Base-by-base conservation (phyloP, 768 basidiomycete species). In the Xerocomus potaroensis region DNA sequence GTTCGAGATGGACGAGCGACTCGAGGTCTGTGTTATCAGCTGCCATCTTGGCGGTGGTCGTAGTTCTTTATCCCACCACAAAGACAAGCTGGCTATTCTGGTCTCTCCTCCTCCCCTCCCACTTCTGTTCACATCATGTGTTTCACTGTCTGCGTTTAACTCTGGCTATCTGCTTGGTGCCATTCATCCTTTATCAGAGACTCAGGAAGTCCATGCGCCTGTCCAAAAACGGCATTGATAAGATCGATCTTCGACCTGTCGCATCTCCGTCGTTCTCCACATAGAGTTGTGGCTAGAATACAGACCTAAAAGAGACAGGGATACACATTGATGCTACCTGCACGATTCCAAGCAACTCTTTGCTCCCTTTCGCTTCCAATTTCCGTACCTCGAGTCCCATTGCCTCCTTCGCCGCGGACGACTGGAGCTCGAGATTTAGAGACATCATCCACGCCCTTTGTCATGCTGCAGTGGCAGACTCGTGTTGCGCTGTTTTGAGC, bases 391-490 rank as follows among this genome's bases (percentile, higher is more conserved):
- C 96, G 15, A 94, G 76, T 49, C 98, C 95, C 47, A 98, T 87
- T 12, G 78, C 82, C 64, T 83, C 88, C 76, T 95, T 96, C 24
- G 85, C 76, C 0, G 87, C 92, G 2, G 91, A 79, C 0, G 89
- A 89, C 64, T 98, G 95, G 5, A 99, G 76, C 64, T 91, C 96
- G 65, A 96, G 77, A 65, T 97, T 98, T 43, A 96, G 73, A 37
- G 92, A 91, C 77, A 98, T 84, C 74, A 97, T 85, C 3, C 89
- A 87, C 3, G 94, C 94, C 0, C 90, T 87, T 59, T 97, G 93
- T 1, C 85, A 88, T 12, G 81, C 84, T 14, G 91, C 87, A 0
- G 82, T 80, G 1, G 87, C 85, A 3, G 88, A 88, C 62, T 93
- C 89, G 22, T 78, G 76, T 56, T 91, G 87, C 1, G 87, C 89